Percentiles rank a stretch among this genome's conserved stretches.
These are phyloP conservation scores for Taxillus chinensis DNA, from an alignment of 164 flowering plant genomes.

Conservation along the genomic window DNA sequence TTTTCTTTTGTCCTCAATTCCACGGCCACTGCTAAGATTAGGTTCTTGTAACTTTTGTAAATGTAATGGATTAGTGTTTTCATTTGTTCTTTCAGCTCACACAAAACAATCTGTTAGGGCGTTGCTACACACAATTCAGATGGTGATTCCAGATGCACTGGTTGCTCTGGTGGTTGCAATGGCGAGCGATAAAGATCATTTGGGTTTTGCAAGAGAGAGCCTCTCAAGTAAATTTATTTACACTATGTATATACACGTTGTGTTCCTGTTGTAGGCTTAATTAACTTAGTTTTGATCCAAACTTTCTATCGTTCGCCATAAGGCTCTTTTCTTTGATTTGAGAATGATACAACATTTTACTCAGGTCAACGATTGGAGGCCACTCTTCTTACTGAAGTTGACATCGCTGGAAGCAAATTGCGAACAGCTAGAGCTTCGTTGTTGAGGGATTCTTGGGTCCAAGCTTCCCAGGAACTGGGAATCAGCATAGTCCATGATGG, in stretches of 20 bases:
- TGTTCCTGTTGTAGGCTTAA: background rate
- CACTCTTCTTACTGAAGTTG: constrained; percentile 56
- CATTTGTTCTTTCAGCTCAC: constrained; percentile 51
- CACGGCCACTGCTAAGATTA: too few species aligned
- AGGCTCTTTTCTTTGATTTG: too few species aligned
- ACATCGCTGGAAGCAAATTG: constrained; percentile 59
- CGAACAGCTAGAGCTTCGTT: constrained; percentile 47
- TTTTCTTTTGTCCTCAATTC: too few species aligned
- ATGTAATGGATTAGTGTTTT: background rate
- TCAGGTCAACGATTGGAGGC: constrained; percentile 47
- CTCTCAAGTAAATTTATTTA: constrained; percentile 40
- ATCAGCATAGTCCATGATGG: constrained; percentile 19
- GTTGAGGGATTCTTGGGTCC: constrained; percentile 50
- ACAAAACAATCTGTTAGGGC: constrained; percentile 85
- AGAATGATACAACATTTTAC: background rate
- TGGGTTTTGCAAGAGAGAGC: constrained; percentile 68
- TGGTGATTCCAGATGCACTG: constrained; percentile 37
- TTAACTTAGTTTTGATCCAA: background rate
- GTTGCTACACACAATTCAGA: constrained; percentile 42
- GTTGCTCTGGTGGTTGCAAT: constrained; percentile 82
- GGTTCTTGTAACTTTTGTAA: background rate
- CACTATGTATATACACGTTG: background rate
- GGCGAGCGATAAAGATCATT: constrained; percentile 93
- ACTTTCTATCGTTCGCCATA: too few species aligned
- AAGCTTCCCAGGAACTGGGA: constrained; percentile 43